These are phyloP conservation scores for Leucocoprinus leucothites DNA, from an alignment of 768 basidiomycete species.

Conservation along the genomic window DNA sequence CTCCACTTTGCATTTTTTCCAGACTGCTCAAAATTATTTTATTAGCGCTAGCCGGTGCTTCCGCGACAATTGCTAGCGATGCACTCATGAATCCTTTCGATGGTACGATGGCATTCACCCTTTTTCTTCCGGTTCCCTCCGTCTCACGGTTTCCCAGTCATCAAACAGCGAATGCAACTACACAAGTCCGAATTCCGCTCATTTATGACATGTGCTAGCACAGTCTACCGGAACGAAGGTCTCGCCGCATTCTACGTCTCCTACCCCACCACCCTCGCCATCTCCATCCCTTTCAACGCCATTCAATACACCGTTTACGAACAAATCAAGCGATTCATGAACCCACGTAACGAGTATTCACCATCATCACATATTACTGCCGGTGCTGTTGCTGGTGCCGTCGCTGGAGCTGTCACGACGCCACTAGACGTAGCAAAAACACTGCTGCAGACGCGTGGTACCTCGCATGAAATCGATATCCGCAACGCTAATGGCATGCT, in stretches of 20 bases:
- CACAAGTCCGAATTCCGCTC: slow-evolving; percentile 91
- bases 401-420: slow-evolving; percentile 94
- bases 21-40: slow-evolving; percentile 10
- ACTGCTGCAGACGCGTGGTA: slow-evolving; percentile 90
- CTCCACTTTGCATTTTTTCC: slow-evolving; percentile 3
- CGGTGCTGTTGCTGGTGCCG: slow-evolving; percentile 88
- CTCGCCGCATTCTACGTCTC: slow-evolving; percentile 94
- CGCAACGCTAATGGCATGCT: slow-evolving; percentile 78
- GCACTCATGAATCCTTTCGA: slow-evolving; percentile 99
- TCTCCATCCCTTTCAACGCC: slow-evolving; percentile 97
- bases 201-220: slow-evolving; percentile 79
- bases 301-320: slow-evolving; percentile 98
- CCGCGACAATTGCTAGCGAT: slow-evolving; percentile 92
- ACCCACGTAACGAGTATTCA: slow-evolving; percentile 84
- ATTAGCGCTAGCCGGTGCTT: slow-evolving; percentile 86
- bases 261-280: slow-evolving; percentile 95
- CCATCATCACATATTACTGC: slow-evolving; percentile 91
- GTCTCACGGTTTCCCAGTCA: slow-evolving; percentile 53
- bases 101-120: slow-evolving; percentile 50
- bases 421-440: slow-evolving; percentile 98
- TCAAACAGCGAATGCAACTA: slow-evolving; percentile 99
- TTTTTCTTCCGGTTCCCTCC: slow-evolving; percentile 13
- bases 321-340: slow-evolving; percentile 81
- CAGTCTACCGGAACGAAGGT: slow-evolving; percentile 85
- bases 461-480: slow-evolving; percentile 83